phyloP scores from a whole-genome alignment of 495 filamentous ascomycete species.

The Daldinia concentrica region DNA sequence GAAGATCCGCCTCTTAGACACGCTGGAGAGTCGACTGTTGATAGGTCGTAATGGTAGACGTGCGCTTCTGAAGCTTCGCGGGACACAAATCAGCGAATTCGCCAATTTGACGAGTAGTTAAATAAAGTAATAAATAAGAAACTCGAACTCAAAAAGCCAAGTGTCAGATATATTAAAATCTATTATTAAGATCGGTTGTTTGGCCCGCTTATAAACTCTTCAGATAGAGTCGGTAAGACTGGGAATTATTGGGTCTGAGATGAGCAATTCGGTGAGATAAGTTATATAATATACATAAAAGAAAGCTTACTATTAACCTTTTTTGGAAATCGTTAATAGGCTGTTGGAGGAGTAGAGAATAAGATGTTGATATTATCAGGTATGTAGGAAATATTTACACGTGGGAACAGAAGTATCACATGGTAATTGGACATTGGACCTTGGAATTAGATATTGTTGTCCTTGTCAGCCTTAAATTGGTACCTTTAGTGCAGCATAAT shows the following conservation, averaged over 20 bases:
- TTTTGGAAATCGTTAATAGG: neutral
- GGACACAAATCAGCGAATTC: constrained; percentile 25
- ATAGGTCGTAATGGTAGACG: constrained; percentile 1
- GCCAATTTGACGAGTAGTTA: constrained; percentile 29
- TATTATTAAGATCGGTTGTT: constrained; percentile 36
- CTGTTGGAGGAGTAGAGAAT: constrained; percentile 3
- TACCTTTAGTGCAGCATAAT: constrained; percentile 5
- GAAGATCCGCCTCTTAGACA: constrained; percentile 31
- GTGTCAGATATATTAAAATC: constrained; percentile 18
- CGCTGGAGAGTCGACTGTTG: constrained; percentile 3
- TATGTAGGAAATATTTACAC: constrained; percentile 11
- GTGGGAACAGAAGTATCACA: constrained; percentile 23
- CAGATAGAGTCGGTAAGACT: constrained; percentile 9
- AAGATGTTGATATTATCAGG: neutral
- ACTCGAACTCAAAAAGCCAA: constrained; percentile 19
- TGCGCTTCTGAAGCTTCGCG: constrained; percentile 16
- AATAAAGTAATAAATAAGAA: neutral
- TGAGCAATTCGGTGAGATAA: neutral
- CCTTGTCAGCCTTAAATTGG: constrained; percentile 39
- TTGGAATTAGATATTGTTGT: neutral
- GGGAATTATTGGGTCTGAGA: neutral
- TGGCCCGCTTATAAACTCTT: constrained; percentile 25
- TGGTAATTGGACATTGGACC: constrained; percentile 28
- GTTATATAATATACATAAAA: neutral
- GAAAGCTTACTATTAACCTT: neutral